phyloP scores from a whole-genome alignment of 805 yeast species.

The Pichia occidentalis region DNA sequence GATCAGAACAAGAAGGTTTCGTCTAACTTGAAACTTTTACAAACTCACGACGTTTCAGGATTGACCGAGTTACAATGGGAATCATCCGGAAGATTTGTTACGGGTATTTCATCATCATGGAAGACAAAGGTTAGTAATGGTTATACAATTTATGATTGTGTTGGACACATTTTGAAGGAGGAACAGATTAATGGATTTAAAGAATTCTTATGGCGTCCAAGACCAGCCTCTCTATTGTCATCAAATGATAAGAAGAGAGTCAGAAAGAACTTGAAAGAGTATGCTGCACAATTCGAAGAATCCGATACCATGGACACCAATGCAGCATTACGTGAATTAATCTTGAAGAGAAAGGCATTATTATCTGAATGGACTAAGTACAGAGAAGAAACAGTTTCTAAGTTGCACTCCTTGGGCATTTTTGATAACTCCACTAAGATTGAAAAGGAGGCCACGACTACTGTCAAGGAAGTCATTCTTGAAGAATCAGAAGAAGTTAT shows the following conservation, averaged over 20 bases:
- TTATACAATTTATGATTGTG: slow-evolving; percentile 77
- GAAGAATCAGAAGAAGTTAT: slow-evolving; percentile 69
- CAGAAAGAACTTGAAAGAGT: slow-evolving; percentile 80
- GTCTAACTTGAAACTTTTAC: slow-evolving; percentile 56
- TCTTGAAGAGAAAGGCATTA: slow-evolving; percentile 72
- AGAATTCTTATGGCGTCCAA: slow-evolving; percentile 94
- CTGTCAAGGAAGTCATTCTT: slow-evolving; percentile 66
- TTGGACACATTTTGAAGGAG: slow-evolving; percentile 70
- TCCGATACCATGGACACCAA: slow-evolving; percentile 93
- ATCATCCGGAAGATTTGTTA: slow-evolving; percentile 86
- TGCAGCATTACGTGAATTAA: slow-evolving; percentile 84
- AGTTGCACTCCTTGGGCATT: slow-evolving; percentile 41
- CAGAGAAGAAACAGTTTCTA: slow-evolving; percentile 49
- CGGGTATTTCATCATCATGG: slow-evolving; percentile 84
- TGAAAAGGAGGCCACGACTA: slow-evolving; percentile 57
- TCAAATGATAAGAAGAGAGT: slow-evolving; percentile 83
- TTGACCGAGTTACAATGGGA: slow-evolving; percentile 89
- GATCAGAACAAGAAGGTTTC: slow-evolving; percentile 42
- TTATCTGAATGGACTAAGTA: slow-evolving; percentile 82
- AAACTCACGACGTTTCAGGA: slow-evolving; percentile 61
- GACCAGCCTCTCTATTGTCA: slow-evolving; percentile 74
- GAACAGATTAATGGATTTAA: slow-evolving; percentile 78
- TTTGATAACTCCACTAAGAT: slow-evolving; percentile 45
- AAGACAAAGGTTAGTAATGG: slow-evolving; percentile 85
- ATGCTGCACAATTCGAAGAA: slow-evolving; percentile 90